Evolutionary conservation across 345 rosid species (phyloP).

Genomic region (Citrus sp.): DNA sequence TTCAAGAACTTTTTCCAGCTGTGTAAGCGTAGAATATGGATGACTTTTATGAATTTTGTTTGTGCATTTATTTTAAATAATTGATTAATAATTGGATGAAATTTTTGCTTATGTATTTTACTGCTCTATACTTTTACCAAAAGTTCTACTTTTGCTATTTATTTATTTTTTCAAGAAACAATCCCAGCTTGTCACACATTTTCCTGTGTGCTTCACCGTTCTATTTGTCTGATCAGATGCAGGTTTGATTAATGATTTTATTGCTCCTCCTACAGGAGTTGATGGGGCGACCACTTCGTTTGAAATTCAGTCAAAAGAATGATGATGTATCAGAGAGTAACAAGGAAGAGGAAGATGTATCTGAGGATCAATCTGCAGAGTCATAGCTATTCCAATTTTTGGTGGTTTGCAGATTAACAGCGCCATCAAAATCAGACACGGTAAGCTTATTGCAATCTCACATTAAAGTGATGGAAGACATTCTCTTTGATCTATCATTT

Average conservation of each 20-base stretch:
- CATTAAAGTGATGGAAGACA: conserved; percentile 1
- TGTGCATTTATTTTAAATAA: background rate
- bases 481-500: conserved; percentile 12
- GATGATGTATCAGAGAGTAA: conserved; percentile 43
- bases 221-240: background rate
- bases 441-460: conserved; percentile 4
- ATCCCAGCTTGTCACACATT: background rate
- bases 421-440: conserved; percentile 9
- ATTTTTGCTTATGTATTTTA: background rate
- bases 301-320: conserved; percentile 56
- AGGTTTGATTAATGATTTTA: conserved; percentile 1
- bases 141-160: background rate
- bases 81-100: background rate
- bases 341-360: conserved; percentile 11
- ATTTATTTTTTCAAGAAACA: background rate
- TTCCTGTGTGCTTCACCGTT: background rate
- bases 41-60: background rate
- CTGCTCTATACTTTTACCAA: background rate
- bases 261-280: conserved; percentile 50
- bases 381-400: conserved; percentile 11
- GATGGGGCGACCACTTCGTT: conserved; percentile 73
- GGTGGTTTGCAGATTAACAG: conserved; percentile 5
- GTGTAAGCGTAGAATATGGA: background rate
- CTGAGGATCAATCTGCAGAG: conserved; percentile 26
- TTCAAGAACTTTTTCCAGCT: background rate